These are phyloP conservation scores for Rhynchospora breviuscula DNA, from an alignment of 176 grass and related monocot species.

Conservation along the genomic window DNA sequence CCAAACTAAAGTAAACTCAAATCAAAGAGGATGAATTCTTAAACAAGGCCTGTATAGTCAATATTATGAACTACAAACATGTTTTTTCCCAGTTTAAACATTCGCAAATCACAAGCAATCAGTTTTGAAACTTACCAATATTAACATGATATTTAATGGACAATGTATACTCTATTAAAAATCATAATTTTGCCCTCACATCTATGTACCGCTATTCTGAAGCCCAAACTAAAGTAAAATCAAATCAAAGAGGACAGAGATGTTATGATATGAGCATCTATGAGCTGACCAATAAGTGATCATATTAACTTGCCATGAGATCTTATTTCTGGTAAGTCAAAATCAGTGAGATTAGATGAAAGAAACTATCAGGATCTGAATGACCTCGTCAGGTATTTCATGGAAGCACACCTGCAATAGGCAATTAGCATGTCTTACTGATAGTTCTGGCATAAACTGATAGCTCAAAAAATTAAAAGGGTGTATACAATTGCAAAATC, in stretches of 20 bases:
- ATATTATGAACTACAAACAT: no score
- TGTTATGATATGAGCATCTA: background rate
- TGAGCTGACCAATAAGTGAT: background rate
- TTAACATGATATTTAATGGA: background rate
- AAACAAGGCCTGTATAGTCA: no score
- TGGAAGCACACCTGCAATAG: conserved; percentile 81
- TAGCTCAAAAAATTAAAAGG: background rate
- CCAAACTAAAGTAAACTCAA: no score
- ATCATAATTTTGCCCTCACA: background rate
- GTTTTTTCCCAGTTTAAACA: no score
- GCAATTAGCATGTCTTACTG: background rate
- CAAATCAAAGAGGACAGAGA: background rate
- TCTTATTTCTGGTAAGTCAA: background rate
- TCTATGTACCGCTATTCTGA: background rate
- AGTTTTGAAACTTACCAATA: background rate
- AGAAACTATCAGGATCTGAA: conserved; percentile 66
- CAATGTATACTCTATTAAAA: background rate
- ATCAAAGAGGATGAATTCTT: no score
- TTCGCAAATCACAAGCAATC: no score
- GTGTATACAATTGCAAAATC: background rate
- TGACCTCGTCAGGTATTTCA: conserved; percentile 84
- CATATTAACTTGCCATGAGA: background rate
- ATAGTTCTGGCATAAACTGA: background rate
- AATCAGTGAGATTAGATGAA: background rate
- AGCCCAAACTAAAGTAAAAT: background rate